These are phyloP conservation scores for Fusarium coffeatum DNA, from an alignment of 2,329 filamentous ascomycete genomes.

Conservation along the genomic window DNA sequence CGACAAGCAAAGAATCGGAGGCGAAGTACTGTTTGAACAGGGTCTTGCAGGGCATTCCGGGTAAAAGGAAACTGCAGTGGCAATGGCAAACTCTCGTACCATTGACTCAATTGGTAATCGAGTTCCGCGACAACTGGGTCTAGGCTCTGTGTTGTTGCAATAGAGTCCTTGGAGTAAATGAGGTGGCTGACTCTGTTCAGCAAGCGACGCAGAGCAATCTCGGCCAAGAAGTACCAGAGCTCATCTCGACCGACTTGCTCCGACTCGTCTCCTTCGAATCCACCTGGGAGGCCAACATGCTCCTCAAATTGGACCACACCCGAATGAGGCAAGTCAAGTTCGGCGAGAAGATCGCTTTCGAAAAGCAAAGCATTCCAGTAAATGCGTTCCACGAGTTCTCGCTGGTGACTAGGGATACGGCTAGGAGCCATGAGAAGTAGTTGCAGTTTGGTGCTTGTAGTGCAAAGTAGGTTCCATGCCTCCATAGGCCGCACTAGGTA, in stretches of 20 bases:
- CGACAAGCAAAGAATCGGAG: conserved; percentile 86
- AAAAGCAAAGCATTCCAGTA: conserved; percentile 88
- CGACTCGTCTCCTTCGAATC: conserved; percentile 78
- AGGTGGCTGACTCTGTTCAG: conserved; percentile 83
- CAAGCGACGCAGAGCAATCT: conserved; percentile 81
- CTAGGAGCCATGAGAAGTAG: conserved; percentile 79
- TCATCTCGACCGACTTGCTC: conserved; percentile 77
- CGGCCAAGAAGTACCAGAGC: conserved; percentile 86
- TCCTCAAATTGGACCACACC: conserved; percentile 87
- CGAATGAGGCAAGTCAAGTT: conserved; percentile 84
- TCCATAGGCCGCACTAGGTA: conserved; percentile 85
- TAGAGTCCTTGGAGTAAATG: conserved; percentile 80
- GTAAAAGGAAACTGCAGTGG: conserved; percentile 83
- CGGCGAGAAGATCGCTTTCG: conserved; percentile 82
- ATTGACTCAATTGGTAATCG: conserved; percentile 84
- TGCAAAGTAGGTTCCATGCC: conserved; percentile 84
- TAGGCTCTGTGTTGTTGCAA: conserved; percentile 76
- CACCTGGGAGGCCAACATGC: conserved; percentile 79
- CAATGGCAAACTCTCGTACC: conserved; percentile 82
- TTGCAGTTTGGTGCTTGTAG: conserved; percentile 84
- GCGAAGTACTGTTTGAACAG: conserved; percentile 81
- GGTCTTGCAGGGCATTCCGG: conserved; percentile 73
- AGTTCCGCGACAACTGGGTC: conserved; percentile 83
- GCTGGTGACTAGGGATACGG: conserved; percentile 75
- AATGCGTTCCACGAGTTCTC: conserved; percentile 79